phyloP scores from a whole-genome alignment of 2,329 filamentous ascomycete genomes.

The Aspergillus bombycis region DNA sequence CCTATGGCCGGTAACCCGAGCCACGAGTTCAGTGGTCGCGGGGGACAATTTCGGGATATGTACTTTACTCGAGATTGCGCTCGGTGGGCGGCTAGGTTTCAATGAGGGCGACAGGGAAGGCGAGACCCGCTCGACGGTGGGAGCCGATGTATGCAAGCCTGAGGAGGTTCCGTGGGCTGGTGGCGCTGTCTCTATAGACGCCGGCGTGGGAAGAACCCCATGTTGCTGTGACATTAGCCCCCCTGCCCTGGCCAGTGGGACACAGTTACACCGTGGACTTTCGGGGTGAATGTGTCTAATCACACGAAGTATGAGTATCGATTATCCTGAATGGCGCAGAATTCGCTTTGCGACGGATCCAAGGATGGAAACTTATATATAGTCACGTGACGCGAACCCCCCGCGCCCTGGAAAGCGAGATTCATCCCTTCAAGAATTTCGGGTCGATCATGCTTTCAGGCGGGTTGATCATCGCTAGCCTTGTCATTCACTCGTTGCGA shows the following conservation, averaged over 20 bases:
- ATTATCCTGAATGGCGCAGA: neutral
- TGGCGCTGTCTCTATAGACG: conserved; percentile 29
- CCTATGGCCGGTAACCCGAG: conserved; percentile 26
- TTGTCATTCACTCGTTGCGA: neutral
- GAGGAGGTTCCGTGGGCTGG: conserved; percentile 20
- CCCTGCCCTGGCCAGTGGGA: conserved; percentile 11
- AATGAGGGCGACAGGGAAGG: conserved; percentile 12
- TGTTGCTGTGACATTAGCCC: conserved; percentile 29
- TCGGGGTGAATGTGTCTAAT: neutral
- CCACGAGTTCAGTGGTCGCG: conserved; percentile 30
- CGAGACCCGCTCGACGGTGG: conserved; percentile 6
- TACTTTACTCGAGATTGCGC: conserved; percentile 17
- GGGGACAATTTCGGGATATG: conserved; percentile 31
- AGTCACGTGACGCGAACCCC: conserved; percentile 28
- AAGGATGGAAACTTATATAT: conserved; percentile 30
- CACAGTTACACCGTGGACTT: neutral
- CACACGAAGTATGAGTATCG: conserved; percentile 3
- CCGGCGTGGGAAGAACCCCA: conserved; percentile 25
- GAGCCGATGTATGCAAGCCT: conserved; percentile 18
- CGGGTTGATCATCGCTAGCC: neutral
- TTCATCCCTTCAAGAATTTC: neutral
- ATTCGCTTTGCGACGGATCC: conserved; percentile 18
- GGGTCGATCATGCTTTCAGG: neutral
- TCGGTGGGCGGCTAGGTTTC: conserved; percentile 15
- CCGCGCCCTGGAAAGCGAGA: neutral